These are phyloP conservation scores for Trametes pubescens DNA, from an alignment of 1,284 basidiomycete species.

Conservation along the genomic window DNA sequence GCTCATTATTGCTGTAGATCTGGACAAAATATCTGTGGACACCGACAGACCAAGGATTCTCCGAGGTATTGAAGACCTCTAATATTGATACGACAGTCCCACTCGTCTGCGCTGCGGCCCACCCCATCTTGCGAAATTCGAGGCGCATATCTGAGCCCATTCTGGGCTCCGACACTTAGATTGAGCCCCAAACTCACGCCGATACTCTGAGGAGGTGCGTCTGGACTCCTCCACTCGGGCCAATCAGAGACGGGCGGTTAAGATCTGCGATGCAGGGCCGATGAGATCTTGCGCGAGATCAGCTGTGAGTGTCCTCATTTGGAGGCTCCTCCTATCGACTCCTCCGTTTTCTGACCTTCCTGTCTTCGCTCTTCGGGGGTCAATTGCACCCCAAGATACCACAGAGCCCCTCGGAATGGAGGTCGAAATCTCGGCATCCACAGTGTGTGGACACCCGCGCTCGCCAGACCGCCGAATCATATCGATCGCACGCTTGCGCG, in stretches of 20 bases:
- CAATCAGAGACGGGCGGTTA: constrained; percentile 13
- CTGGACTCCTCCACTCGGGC: constrained; percentile 1
- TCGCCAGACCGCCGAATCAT: constrained; percentile 9
- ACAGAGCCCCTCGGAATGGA: constrained; percentile 8
- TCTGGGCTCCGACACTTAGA: not conserved
- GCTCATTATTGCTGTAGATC: no score
- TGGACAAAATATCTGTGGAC: no score
- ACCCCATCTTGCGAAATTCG: not conserved
- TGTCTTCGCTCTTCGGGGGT: not conserved
- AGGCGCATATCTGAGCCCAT: not conserved
- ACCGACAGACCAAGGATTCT: not conserved
- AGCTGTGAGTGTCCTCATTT: constrained; percentile 15
- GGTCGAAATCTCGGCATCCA: constrained; percentile 4
- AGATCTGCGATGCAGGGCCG: constrained; percentile 12
- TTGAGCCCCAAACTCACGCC: constrained; percentile 10
- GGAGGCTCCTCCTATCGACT: constrained; percentile 9
- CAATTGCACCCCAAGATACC: not conserved
- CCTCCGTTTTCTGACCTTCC: constrained; percentile 9
- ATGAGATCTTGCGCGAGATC: constrained; percentile 12
- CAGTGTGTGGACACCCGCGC: not conserved
- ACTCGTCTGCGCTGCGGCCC: not conserved
- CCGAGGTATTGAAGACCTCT: constrained; percentile 2
- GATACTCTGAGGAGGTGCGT: not conserved
- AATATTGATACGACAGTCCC: not conserved
- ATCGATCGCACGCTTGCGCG: constrained; percentile 31